phyloP scores from a whole-genome alignment of 768 basidiomycete genomes.

The Kwoniella heveanensis region DNA sequence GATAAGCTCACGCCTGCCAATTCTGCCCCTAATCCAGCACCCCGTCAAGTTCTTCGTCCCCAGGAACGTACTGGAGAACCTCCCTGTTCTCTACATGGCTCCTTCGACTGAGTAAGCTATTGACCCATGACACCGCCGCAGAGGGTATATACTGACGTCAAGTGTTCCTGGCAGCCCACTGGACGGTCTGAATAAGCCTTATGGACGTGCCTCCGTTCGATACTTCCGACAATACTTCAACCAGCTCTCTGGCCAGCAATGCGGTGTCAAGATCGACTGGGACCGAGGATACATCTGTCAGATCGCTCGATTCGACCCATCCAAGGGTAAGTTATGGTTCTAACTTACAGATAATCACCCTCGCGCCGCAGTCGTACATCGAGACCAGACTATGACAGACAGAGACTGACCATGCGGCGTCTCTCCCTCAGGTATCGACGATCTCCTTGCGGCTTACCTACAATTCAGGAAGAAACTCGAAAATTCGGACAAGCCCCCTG shows the following conservation, averaged over 20 bases:
- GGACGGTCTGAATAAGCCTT: constrained; percentile 91
- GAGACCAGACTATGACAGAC: too few relatives aligned
- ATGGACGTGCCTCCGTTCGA: constrained; percentile 55
- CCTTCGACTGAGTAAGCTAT: constrained; percentile 38
- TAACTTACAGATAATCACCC: too few relatives aligned
- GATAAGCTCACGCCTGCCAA: too few relatives aligned
- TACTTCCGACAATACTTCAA: constrained; percentile 54
- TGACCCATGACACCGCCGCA: too few relatives aligned
- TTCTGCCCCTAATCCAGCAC: too few relatives aligned
- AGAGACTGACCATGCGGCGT: too few relatives aligned
- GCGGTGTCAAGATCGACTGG: constrained; percentile 55
- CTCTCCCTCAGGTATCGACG: constrained; percentile 44
- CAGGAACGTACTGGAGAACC: constrained; percentile 68
- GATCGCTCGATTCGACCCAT: constrained; percentile 91
- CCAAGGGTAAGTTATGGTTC: constrained; percentile 70
- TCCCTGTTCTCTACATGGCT: constrained; percentile 53
- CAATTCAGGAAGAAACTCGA: constrained; percentile 72
- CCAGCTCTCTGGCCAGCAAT: constrained; percentile 46
- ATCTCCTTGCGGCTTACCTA: constrained; percentile 70
- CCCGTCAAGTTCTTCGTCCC: constrained; percentile 95
- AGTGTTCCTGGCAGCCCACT: constrained; percentile 58
- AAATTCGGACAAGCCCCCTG: constrained; percentile 23
- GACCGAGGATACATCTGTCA: constrained; percentile 82
- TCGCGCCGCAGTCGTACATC: too few relatives aligned
- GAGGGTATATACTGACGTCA: not conserved